These are phyloP conservation scores for Colletotrichum australisinense DNA, from an alignment of 2,329 filamentous ascomycete species.

Conservation along the genomic window DNA sequence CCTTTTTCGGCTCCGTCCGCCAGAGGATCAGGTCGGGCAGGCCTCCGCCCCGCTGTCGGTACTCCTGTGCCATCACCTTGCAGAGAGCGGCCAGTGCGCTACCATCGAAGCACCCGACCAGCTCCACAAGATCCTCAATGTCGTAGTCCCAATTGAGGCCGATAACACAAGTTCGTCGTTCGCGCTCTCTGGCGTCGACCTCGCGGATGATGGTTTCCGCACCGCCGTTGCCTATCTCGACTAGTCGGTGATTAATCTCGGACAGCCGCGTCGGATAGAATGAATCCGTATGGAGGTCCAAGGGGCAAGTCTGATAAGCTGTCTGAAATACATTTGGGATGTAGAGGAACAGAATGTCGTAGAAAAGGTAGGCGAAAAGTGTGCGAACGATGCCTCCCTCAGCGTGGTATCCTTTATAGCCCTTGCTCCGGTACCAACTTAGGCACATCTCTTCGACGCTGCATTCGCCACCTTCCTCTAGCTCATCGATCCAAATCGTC, in stretches of 20 bases:
- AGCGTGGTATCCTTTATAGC: conserved; percentile 95
- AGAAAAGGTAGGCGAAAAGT: conserved; percentile 90
- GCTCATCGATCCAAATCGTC: conserved; percentile 88
- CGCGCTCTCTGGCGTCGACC: conserved; percentile 76
- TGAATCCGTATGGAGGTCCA: conserved; percentile 92
- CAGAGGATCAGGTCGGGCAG: conserved; percentile 95
- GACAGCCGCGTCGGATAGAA: conserved; percentile 89
- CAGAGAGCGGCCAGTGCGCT: conserved; percentile 85
- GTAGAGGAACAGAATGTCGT: conserved; percentile 91
- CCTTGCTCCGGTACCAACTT: conserved; percentile 82
- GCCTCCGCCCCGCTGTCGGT: conserved; percentile 85
- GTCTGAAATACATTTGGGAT: conserved; percentile 98
- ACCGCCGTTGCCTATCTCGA: conserved; percentile 86
- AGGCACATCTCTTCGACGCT: conserved; percentile 95
- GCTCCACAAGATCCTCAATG: conserved; percentile 80
- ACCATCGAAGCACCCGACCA: conserved; percentile 82
- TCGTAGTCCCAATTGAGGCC: conserved; percentile 93
- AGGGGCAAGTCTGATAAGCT: conserved; percentile 89
- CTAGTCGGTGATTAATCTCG: conserved; percentile 89
- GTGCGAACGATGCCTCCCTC: conserved; percentile 95
- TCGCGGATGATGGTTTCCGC: conserved; percentile 74
- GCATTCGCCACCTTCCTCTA: conserved; percentile 77
- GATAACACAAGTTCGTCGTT: conserved; percentile 84
- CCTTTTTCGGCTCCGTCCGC: conserved; percentile 58
- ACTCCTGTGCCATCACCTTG: conserved; percentile 96